phyloP scores from a whole-genome alignment of 1,139 yeast genomes.

The Hemisphaericaspora xylofermentans region DNA sequence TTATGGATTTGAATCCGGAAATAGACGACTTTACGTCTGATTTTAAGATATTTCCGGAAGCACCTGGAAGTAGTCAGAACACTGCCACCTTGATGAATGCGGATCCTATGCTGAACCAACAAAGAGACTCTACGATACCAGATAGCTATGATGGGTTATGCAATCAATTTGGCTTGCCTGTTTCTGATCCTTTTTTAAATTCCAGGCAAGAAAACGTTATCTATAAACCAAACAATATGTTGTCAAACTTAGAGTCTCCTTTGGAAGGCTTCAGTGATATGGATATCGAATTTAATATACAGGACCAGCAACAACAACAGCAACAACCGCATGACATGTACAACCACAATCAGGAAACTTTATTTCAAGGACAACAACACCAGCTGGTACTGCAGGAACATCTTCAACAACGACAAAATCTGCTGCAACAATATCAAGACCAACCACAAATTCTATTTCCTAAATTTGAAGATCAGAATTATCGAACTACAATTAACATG shows the following conservation, averaged over 20 bases:
- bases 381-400: not conserved
- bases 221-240: conserved; percentile 4
- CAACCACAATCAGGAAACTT: not conserved
- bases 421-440: not conserved
- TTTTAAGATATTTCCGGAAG: conserved; percentile 4
- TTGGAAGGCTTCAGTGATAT: conserved; percentile 9
- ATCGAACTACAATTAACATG: conserved; percentile 18
- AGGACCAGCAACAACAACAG: conserved; percentile 3
- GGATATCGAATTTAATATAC: conserved; percentile 11
- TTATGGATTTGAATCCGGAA: conserved; percentile 10
- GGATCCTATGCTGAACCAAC: not conserved
- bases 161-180: conserved; percentile 5
- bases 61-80: conserved; percentile 1
- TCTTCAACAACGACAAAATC: conserved; percentile 1
- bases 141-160: conserved; percentile 8
- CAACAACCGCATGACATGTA: not conserved
- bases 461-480: conserved; percentile 3
- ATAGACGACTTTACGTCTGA: conserved; percentile 11
- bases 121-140: not conserved
- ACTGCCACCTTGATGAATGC: not conserved
- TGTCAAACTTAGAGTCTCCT: conserved; percentile 10
- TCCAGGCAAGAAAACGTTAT: not conserved
- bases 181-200: not conserved
- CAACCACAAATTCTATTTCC: conserved; percentile 11
- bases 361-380: not conserved